These are phyloP conservation scores for Effrenium voratum DNA, from an alignment of 73 alveolate species.

Conservation along the genomic window DNA sequence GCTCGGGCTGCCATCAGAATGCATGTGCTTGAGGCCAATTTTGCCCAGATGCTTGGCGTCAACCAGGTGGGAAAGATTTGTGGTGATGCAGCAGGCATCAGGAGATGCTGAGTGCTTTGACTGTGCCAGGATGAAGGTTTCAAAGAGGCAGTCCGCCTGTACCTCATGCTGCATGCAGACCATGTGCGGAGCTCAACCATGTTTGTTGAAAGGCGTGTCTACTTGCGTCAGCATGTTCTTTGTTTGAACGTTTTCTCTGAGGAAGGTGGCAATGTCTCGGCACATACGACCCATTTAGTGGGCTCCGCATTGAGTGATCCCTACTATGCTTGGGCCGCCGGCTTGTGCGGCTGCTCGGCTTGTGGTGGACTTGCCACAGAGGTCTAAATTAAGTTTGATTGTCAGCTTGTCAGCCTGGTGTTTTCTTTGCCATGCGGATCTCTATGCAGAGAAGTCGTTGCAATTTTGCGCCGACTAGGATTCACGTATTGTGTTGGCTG, in stretches of 20 bases:
- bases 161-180: conserved; percentile 96
- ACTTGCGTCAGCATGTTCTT: neutral
- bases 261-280: conserved; percentile 97
- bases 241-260: neutral
- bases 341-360: conserved; percentile 93
- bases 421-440: neutral
- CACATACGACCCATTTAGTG: conserved; percentile 97
- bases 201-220: neutral
- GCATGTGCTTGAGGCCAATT: conserved; percentile 53
- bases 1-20: neutral
- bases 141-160: conserved; percentile 93
- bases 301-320: conserved; percentile 97
- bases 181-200: conserved; percentile 82
- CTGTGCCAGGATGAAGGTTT: conserved; percentile 96
- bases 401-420: neutral
- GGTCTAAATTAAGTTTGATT: neutral
- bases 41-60: conserved; percentile 97
- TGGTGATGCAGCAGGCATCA: too few species aligned
- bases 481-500: too few species aligned
- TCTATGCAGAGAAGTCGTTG: too few species aligned
- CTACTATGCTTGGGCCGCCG: conserved; percentile 97
- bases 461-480: too few species aligned
- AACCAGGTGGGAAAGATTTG: too few species aligned
- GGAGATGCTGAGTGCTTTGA: too few species aligned
- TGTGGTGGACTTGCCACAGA: neutral